Evolutionary conservation across 352 stramenopile species (phyloP).

Genomic region (Phytophthora citricola): DNA sequence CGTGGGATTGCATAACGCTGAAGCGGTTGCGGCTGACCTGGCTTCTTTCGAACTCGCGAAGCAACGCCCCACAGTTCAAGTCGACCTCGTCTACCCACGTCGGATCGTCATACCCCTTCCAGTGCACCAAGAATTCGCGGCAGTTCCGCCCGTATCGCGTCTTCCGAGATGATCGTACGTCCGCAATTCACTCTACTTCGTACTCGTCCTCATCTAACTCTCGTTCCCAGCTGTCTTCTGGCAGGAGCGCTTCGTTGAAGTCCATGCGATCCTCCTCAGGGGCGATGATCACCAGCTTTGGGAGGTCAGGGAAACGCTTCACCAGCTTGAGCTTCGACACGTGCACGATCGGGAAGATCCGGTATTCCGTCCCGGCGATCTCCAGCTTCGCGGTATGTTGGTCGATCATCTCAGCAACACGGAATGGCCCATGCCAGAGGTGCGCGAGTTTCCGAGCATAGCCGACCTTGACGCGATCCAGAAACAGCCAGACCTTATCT

Average conservation of each 20-base stretch:
- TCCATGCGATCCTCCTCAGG: constrained; percentile 12
- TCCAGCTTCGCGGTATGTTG: constrained; percentile 20
- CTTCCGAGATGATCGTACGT: too few species aligned
- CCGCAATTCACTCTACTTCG: constrained; percentile 2
- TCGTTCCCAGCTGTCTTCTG: constrained; percentile 22
- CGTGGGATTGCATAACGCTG: too few species aligned
- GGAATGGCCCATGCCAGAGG: too few species aligned
- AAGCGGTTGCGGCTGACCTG: too few species aligned
- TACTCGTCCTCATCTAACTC: neutral
- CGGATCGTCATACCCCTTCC: too few species aligned
- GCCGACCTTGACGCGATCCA: constrained; percentile 11
- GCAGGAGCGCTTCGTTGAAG: constrained; percentile 28
- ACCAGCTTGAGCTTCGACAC: constrained; percentile 27
- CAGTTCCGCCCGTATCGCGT: too few species aligned
- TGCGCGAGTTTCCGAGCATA: too few species aligned
- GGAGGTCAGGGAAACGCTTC: neutral
- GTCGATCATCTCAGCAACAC: neutral
- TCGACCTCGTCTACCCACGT: too few species aligned
- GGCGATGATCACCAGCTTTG: neutral
- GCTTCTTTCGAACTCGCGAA: too few species aligned
- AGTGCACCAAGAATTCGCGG: too few species aligned
- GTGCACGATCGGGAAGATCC: constrained; percentile 30
- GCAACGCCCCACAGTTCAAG: too few species aligned
- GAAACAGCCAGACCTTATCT: constrained; percentile 2
- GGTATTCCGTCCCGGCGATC: constrained; percentile 3